phyloP scores from a whole-genome alignment of 2,329 filamentous ascomycete species.

The Aspergillus sojae region DNA sequence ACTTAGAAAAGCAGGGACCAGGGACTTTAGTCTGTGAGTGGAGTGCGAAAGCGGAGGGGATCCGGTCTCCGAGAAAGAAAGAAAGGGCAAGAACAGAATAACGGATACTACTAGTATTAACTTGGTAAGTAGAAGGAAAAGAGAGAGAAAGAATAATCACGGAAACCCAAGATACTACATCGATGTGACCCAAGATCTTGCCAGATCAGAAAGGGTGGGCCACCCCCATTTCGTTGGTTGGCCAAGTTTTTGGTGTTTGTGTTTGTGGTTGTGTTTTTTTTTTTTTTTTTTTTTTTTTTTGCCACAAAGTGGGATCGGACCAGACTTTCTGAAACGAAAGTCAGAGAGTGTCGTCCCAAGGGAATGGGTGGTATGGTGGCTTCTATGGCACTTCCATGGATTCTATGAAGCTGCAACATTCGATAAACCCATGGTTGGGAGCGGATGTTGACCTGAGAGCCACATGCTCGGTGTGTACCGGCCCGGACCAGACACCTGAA shows the following conservation, averaged over 20 bases:
- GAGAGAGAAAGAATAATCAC: background rate
- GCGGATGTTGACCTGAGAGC: background rate
- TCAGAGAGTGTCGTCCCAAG: background rate
- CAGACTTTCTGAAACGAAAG: background rate
- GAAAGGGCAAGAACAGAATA: too few species aligned
- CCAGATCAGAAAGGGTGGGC: background rate
- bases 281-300: background rate
- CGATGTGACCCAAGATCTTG: constrained; percentile 4
- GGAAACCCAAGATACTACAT: background rate
- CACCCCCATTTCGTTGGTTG: background rate
- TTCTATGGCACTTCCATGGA: background rate
- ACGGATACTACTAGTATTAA: background rate
- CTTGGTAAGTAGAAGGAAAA: too few species aligned
- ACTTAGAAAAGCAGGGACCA: background rate
- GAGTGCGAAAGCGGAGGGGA: background rate
- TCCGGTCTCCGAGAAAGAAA: background rate
- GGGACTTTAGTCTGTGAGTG: background rate
- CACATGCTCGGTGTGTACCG: background rate
- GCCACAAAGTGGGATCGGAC: background rate
- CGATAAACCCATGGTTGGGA: background rate
- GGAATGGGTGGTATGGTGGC: background rate
- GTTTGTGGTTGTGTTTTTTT: too few species aligned
- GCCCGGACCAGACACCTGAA: background rate
- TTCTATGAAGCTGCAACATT: background rate
- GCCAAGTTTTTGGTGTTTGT: background rate